Evolutionary conservation across 495 filamentous ascomycete species (phyloP).

Genomic region (Wilcoxina mikolae): DNA sequence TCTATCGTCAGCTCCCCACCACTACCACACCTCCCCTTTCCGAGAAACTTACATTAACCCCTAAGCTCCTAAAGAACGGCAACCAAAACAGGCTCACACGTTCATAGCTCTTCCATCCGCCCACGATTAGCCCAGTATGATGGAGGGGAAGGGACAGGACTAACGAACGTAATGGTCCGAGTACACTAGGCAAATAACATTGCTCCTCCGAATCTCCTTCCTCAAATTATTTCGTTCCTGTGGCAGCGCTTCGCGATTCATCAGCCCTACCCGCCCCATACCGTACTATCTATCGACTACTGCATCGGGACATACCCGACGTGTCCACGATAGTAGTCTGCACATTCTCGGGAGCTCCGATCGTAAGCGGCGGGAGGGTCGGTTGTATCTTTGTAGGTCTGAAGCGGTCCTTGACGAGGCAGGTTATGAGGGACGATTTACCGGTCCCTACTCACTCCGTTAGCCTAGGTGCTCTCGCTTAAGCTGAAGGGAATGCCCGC

Average conservation of each 20-base stretch:
- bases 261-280: constrained; percentile 2
- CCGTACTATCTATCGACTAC: background rate
- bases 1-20: no score
- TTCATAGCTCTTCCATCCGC: constrained; percentile 58
- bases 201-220: constrained; percentile 89
- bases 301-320: constrained; percentile 34
- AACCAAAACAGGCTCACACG: constrained; percentile 82
- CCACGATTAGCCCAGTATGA: constrained; percentile 4
- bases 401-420: constrained; percentile 86
- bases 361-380: constrained; percentile 82
- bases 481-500: constrained; percentile 2
- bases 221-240: constrained; percentile 78
- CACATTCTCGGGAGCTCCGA: constrained; percentile 87
- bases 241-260: constrained; percentile 56
- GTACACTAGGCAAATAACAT: constrained; percentile 94
- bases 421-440: constrained; percentile 58
- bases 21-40: background rate
- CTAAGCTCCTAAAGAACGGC: constrained; percentile 87
- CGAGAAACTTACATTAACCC: constrained; percentile 62
- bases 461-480: background rate
- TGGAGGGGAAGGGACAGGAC: background rate
- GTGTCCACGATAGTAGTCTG: constrained; percentile 94
- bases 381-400: constrained; percentile 87
- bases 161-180: constrained; percentile 63
- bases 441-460: constrained; percentile 34